Evolutionary conservation across 1,284 basidiomycete species (phyloP), one percentile per base, ranked within the genome.

Genomic region (Naganishia cerealis): DNA sequence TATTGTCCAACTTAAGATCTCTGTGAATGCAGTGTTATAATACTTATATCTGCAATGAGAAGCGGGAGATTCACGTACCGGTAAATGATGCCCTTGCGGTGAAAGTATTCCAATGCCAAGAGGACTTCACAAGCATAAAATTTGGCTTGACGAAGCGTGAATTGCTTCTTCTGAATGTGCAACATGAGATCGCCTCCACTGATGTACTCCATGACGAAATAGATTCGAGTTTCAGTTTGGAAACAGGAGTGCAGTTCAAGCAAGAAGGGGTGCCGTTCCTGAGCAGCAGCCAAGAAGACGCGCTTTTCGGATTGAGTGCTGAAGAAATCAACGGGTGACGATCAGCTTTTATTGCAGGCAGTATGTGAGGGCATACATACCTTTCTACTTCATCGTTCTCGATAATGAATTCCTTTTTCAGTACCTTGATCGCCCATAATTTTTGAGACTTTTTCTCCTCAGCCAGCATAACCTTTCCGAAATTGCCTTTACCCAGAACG

Each of bases 391-490:
- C 96, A 81, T 99, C 96, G 74, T 99, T 99, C 79, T 99, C 96
- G 74, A 99, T 99, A 80, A 99, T 99, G 77, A 99, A 99, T 82
- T 99, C 96, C 81, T 99, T 99, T 85, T 99, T 99, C 78, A 99
- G 81, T 46, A 99, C 96, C 82, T 99, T 99, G 85, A 99, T 98
- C n/a, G 96, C 96, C 79, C 91, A 99, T 69, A 99, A 81, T 69
- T 86, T 87, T 75, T 88, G 92, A 36, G 88, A 86, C 76, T 86
- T 88, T 86, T 98, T 99, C 84, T 99, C 96, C 81, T 99, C 96
- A 21, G 96, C 96, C 67, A 99, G 84, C 96, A 99, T 99, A 81
- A 99, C 96, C 81, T 99, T 99, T 68, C 96, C 96, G 76, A 99
- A 99, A 82, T 99, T 99, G 77, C 96, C 96, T 82, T 99, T 99